Percentiles rank a stretch among this genome's conserved stretches.
phyloP scores from a whole-genome alignment of 305 asterid species.

The Salvia sclarea region DNA sequence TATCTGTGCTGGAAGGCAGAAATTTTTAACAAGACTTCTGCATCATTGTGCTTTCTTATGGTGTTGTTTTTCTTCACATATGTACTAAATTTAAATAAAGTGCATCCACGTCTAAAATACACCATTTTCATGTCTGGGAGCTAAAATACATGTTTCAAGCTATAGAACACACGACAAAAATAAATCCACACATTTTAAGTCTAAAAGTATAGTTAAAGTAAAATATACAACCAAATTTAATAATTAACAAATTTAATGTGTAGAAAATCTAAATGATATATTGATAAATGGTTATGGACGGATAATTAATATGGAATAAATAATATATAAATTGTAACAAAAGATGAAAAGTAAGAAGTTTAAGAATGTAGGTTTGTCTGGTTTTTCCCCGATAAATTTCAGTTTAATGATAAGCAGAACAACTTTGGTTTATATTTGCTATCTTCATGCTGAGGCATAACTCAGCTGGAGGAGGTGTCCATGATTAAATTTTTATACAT shows the following conservation, averaged over 20 bases:
- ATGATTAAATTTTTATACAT: not conserved
- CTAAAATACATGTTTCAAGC: not conserved
- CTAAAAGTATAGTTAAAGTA: not conserved
- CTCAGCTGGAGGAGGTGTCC: constrained; percentile 7
- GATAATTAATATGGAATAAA: not conserved
- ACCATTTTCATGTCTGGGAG: not conserved
- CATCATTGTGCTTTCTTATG: not conserved
- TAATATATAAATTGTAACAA: too few relatives aligned
- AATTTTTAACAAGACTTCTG: not conserved
- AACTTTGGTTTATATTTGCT: constrained; percentile 16
- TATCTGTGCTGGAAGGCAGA: not conserved
- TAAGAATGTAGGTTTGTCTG: too few relatives aligned
- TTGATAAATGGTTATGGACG: not conserved
- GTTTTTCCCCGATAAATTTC: not conserved
- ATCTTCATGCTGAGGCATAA: constrained; percentile 1
- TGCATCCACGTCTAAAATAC: too few relatives aligned
- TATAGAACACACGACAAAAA: not conserved
- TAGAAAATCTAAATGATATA: not conserved
- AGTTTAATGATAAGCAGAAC: not conserved
- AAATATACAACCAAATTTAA: not conserved
- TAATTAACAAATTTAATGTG: not conserved
- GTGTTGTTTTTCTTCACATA: not conserved
- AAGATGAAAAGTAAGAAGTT: too few relatives aligned
- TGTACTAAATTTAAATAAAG: not conserved
- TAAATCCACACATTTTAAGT: not conserved